Conservation (phyloP, 2,329 filamentous ascomycete species). For the Mycosphaerella sp. region DNA sequence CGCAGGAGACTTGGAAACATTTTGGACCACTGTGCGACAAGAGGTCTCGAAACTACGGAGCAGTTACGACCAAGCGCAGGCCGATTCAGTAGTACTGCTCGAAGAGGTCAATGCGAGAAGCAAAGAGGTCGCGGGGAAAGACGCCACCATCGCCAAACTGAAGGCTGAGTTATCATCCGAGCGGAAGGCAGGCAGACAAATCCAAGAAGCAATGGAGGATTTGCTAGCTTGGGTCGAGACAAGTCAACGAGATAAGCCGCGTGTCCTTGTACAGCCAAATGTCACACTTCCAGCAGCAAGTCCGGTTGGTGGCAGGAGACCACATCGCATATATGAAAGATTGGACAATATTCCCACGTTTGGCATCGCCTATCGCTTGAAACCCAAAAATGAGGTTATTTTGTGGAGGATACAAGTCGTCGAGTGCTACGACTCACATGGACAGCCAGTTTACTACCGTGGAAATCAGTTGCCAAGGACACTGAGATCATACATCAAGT, state of each 20-base stretch:
- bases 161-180: neutral
- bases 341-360: slow-evolving; percentile 4
- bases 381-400: neutral
- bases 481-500: slow-evolving; percentile 5
- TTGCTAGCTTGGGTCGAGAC: slow-evolving; percentile 5
- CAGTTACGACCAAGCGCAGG: slow-evolving; percentile 1
- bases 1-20: neutral
- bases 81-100: slow-evolving; percentile 1
- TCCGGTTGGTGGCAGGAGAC: neutral
- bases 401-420: slow-evolving; percentile 8
- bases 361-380: slow-evolving; percentile 1
- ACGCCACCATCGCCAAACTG: neutral
- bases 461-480: slow-evolving; percentile 4
- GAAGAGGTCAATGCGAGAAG: slow-evolving; percentile 1
- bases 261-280: no score
- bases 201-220: slow-evolving; percentile 8
- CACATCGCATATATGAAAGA: neutral
- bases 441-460: slow-evolving; percentile 4
- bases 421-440: neutral
- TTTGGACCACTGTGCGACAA: slow-evolving; percentile 6
- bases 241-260: slow-evolving; percentile 1
- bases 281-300: neutral
- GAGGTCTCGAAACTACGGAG: neutral
- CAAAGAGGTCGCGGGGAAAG: neutral
- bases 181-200: slow-evolving; percentile 6